Conservation (phyloP, 805 yeast species). For the Wickerhamiella siamensis region DNA sequence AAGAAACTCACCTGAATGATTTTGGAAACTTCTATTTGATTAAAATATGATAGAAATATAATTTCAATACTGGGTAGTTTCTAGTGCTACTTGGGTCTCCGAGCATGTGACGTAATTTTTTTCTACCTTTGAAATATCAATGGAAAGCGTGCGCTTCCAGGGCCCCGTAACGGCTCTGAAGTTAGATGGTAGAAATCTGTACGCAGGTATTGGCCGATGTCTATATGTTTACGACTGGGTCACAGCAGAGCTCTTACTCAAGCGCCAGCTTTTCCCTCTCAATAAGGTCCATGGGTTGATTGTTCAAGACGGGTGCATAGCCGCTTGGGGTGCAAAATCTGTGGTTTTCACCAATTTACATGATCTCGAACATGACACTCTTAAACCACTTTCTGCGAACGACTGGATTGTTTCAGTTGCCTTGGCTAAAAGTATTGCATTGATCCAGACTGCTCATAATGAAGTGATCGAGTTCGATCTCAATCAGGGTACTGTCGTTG, state of each 20-base stretch:
- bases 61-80: too few species aligned
- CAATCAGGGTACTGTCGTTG: slow-evolving; percentile 18
- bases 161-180: slow-evolving; percentile 58
- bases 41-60: too few species aligned
- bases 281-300: slow-evolving; percentile 76
- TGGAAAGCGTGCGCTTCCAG: slow-evolving; percentile 6
- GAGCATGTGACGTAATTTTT: not conserved
- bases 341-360: slow-evolving; percentile 19
- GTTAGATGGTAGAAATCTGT: slow-evolving; percentile 27
- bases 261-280: slow-evolving; percentile 39
- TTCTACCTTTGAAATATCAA: not conserved
- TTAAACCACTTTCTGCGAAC: slow-evolving; percentile 28
- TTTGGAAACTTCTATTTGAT: too few species aligned
- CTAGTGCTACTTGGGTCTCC: too few species aligned
- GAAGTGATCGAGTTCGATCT: slow-evolving; percentile 33
- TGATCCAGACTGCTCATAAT: slow-evolving; percentile 70
- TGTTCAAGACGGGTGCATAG: slow-evolving; percentile 24
- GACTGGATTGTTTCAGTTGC: slow-evolving; percentile 71
- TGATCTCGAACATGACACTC: slow-evolving; percentile 29
- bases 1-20: too few species aligned
- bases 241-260: slow-evolving; percentile 27
- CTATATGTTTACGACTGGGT: slow-evolving; percentile 40
- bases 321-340: slow-evolving; percentile 63
- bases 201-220: slow-evolving; percentile 61
- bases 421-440: slow-evolving; percentile 33